Base-by-base conservation (phyloP, 352 stramenopile genomes). In the Pythium monospermum region DNA sequence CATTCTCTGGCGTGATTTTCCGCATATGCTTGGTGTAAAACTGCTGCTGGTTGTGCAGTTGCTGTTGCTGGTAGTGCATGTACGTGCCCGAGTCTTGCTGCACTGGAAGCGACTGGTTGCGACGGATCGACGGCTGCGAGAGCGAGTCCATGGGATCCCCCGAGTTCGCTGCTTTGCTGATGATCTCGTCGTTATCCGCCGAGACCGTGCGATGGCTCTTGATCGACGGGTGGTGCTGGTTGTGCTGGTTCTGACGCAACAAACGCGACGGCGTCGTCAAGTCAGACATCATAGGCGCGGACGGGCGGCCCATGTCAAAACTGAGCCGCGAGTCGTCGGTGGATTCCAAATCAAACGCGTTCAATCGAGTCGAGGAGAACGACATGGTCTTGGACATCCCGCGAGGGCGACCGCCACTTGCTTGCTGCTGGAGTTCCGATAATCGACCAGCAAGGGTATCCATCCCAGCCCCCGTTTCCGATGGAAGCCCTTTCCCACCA, bases 1-100 rank as follows among this genome's bases (percentile, higher is more conserved):
- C 72, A 23, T 68, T 86, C 15, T 91, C 78, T 2, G 58, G 32
- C 6, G 58, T 61, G 37, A 61, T 42, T 16, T 66, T 66, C 13
- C 52, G 46, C 8, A 47, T 47, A 21, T 51, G 50, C 16, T 46
- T 50, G 3, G 27, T 46, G 23, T 60, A 57, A 22, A 59, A 59
- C 42, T 64, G 56, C 13, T 53, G 45, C 28, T 64, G 56, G 37
- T 59, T 58, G 43, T 64, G 56, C 16, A 49, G 36, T 15, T 64
- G 56, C 18, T 59, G 49, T 28, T 64, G 56, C 19, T 55, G 48
- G 4, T 46, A 45, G 28, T 64, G 56, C 12, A 63, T 12, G 16
- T 33, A 46, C 2, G 55, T 27, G 10, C 31, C 39, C 15, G 31
- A 21, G 25, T 57, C 49, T 8, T 36, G 42, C n/a, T n/a, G n/a